These are phyloP conservation scores for Hypholoma sublateritium DNA, from an alignment of 768 basidiomycete genomes.

Conservation along the genomic window DNA sequence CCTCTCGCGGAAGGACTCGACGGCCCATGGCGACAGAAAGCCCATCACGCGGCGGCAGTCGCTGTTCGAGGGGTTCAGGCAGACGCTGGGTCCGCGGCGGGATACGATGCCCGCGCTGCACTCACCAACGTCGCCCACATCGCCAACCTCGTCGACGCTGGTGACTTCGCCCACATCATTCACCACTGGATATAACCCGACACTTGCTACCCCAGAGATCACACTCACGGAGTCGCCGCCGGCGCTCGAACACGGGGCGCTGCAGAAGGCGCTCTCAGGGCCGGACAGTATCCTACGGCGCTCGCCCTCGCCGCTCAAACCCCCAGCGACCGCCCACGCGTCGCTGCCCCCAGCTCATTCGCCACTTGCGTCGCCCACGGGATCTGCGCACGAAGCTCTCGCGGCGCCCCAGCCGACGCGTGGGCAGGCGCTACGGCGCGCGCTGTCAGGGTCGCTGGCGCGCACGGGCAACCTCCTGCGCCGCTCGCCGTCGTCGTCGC, in stretches of 20 bases:
- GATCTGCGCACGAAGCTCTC: not conserved
- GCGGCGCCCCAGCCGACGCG: too few species aligned
- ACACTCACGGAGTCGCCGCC: not conserved
- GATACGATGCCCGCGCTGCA: not conserved
- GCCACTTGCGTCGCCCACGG: not conserved
- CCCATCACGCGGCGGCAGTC: constrained; percentile 13
- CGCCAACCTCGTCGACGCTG: not conserved
- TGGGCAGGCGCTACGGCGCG: too few species aligned
- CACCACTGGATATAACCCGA: not conserved
- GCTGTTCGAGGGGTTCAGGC: constrained; percentile 17
- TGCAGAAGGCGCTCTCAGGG: not conserved
- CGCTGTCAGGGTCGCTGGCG: too few species aligned
- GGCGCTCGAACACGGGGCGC: not conserved
- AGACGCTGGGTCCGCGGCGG: not conserved
- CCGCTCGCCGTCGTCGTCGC: too few species aligned
- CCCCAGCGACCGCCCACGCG: not conserved
- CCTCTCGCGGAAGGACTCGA: constrained; percentile 6
- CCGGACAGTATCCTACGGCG: not conserved
- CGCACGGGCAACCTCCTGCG: too few species aligned
- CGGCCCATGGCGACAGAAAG: not conserved
- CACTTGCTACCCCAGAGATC: not conserved
- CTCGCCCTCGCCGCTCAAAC: not conserved
- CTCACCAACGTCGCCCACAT: not conserved
- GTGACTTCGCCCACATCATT: not conserved
- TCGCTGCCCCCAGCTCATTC: not conserved